These are phyloP conservation scores for Apostasia shenzhenica DNA, from an alignment of 106 monocot genomes.

Conservation along the genomic window DNA sequence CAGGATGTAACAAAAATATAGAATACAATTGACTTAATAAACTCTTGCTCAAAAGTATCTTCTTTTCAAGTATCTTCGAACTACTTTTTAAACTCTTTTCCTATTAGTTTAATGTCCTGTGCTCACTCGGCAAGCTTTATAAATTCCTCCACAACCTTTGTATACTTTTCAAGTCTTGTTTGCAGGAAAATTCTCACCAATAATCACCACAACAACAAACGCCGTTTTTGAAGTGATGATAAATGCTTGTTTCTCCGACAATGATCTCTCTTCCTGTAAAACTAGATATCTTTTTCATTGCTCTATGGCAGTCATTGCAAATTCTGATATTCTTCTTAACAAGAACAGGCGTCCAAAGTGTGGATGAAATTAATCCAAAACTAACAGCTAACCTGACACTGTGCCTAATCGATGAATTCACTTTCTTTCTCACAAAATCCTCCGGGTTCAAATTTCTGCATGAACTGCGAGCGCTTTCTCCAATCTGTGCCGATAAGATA, in stretches of 20 bases:
- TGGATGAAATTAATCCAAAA: slow-evolving; percentile 61
- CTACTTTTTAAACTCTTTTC: too few species aligned
- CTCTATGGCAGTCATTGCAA: slow-evolving; percentile 62
- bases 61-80: too few species aligned
- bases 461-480: slow-evolving; percentile 10
- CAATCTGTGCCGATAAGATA: slow-evolving; percentile 46
- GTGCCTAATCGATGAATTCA: slow-evolving; percentile 30
- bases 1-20: too few species aligned
- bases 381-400: slow-evolving; percentile 62
- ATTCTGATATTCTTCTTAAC: slow-evolving; percentile 88
- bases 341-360: slow-evolving; percentile 45
- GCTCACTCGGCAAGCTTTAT: too few species aligned
- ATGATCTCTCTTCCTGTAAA: slow-evolving; percentile 44
- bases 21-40: too few species aligned
- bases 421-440: slow-evolving; percentile 16
- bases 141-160: too few species aligned
- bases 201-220: slow-evolving; percentile 82
- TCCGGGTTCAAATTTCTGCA: neutral
- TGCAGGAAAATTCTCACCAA: slow-evolving; percentile 42
- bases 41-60: too few species aligned
- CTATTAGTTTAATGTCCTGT: too few species aligned
- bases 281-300: slow-evolving; percentile 62
- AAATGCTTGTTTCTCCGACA: slow-evolving; percentile 69
- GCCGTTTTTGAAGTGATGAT: slow-evolving; percentile 72
- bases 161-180: neutral